Evolutionary conservation across 768 basidiomycete genomes (phyloP).

Genomic region (Coprinellus aureogranulatus): DNA sequence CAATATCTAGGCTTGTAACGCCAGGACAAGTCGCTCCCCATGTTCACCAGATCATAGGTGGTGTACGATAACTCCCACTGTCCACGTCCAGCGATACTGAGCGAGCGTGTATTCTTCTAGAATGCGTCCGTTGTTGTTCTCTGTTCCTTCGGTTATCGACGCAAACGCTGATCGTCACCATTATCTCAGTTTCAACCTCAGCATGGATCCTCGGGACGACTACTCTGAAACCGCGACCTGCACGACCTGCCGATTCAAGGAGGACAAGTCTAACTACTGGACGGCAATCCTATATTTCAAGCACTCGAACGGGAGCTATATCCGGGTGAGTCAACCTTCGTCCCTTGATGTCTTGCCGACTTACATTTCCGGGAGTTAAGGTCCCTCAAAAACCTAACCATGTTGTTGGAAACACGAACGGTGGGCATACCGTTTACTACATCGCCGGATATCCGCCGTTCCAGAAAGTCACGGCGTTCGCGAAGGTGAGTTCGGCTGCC

Average conservation of each 20-base stretch:
- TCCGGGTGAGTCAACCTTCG: no score
- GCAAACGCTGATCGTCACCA: neutral
- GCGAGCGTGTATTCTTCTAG: neutral
- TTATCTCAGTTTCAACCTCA: conserved; percentile 7
- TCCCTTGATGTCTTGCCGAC: no score
- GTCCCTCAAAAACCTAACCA: conserved; percentile 8
- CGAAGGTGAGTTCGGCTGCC: no score
- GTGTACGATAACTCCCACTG: neutral
- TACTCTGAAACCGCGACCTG: conserved; percentile 6
- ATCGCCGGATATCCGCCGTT: conserved; percentile 7
- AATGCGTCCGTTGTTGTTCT: conserved; percentile 1
- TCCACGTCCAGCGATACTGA: neutral
- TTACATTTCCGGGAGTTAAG: no score
- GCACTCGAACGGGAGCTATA: neutral
- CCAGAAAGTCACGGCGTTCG: neutral
- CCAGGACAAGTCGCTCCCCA: conserved; percentile 8
- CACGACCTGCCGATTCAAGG: conserved; percentile 11
- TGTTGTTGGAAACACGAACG: neutral
- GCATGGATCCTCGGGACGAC: conserved; percentile 6
- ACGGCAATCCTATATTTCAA: conserved; percentile 3
- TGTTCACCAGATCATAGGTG: conserved; percentile 10
- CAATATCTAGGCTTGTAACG: conserved; percentile 4
- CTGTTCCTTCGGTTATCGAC: neutral
- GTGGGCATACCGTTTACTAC: conserved; percentile 7
- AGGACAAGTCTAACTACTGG: conserved; percentile 11